Evolutionary conservation across 2,329 filamentous ascomycete species (phyloP).

Genomic region (Microsporum canis): DNA sequence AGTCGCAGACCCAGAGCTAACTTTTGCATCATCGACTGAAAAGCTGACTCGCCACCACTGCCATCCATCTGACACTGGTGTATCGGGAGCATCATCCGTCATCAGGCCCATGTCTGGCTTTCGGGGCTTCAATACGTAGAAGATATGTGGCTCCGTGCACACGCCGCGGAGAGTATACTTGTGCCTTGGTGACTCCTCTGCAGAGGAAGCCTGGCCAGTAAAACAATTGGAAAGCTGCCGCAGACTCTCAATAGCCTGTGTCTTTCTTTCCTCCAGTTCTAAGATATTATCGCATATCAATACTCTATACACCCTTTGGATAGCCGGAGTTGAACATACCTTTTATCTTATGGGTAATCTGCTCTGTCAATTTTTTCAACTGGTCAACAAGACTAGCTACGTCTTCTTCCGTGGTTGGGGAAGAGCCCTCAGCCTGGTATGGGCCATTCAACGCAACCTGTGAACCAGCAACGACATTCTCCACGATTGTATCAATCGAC

Average conservation of each 20-base stretch:
- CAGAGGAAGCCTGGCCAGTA: conserved; percentile 35
- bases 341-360: conserved; percentile 33
- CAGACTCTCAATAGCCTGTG: conserved; percentile 32
- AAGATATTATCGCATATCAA: neutral
- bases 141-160: conserved; percentile 46
- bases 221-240: conserved; percentile 36
- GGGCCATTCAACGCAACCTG: conserved; percentile 13
- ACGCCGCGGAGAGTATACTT: conserved; percentile 49
- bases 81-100: conserved; percentile 18
- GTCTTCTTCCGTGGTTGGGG: conserved; percentile 8
- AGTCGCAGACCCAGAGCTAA: conserved; percentile 13
- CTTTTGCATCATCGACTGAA: conserved; percentile 33
- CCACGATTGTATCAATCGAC: conserved; percentile 24
- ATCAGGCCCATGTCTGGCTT: conserved; percentile 12
- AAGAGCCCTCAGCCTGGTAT: conserved; percentile 12
- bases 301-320: neutral
- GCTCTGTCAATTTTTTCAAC: conserved; percentile 27
- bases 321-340: conserved; percentile 18
- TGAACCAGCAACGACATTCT: conserved; percentile 27
- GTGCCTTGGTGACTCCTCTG: conserved; percentile 31
- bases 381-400: conserved; percentile 23
- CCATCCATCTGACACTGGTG: conserved; percentile 25
- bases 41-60: conserved; percentile 49
- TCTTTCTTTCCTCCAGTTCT: conserved; percentile 35
- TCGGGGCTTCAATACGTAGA: conserved; percentile 42